Evolutionary conservation across 208 protist species (phyloP), one percentile per base, ranked within the genome.

Genomic region (Crithidia fasciculata): DNA sequence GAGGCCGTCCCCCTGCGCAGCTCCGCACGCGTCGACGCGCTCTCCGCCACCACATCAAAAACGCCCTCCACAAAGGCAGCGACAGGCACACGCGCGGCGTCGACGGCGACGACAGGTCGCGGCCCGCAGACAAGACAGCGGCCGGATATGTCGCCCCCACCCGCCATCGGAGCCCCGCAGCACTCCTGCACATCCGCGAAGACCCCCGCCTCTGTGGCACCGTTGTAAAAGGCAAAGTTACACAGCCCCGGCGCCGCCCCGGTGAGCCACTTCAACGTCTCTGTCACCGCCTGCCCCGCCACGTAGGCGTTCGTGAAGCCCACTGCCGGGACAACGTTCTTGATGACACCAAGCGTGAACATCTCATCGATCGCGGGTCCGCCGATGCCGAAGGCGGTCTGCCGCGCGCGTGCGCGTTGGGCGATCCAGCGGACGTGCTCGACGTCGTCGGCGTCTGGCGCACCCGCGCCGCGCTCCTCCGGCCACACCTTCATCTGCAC

Each of bases 281-380:
- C 98, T 41, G 94, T 95, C 5, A 96, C 92, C 39, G 94, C 98
- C 40, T 93, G 86, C 16, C 91, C 92, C 12, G 97, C 92, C 19
- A 99, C 95, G 49, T 99, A 88, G 19, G 98, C 97, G 79, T 99
- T 99, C 39, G 98, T 99, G 50, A 98, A 98, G 43, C 98, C 97
- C 40, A 99, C 98, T 0, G 99, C 98, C 3, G 99, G 99, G 71
- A 99, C 99, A 64, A 99, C 99, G 69, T 99, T 99, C 76, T 99
- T 99, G 9, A 99, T 83, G 0, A 99, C 98, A 57, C 98, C 97
- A 66, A 96, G 83, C 10, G 94, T 95, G 43, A 99, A 95, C 15
- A 77, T 57, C 12, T 91, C 91, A 47, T 91, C 80, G 44, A 97
- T 98, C 95, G 90, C 28, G 9, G 85, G 52, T 16, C 98, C 98